A percentile compares a stretch with the other conserved stretches of the same genome.
phyloP scores from a whole-genome alignment of 2,329 filamentous ascomycete genomes.

The Beauveria pseudobassiana region DNA sequence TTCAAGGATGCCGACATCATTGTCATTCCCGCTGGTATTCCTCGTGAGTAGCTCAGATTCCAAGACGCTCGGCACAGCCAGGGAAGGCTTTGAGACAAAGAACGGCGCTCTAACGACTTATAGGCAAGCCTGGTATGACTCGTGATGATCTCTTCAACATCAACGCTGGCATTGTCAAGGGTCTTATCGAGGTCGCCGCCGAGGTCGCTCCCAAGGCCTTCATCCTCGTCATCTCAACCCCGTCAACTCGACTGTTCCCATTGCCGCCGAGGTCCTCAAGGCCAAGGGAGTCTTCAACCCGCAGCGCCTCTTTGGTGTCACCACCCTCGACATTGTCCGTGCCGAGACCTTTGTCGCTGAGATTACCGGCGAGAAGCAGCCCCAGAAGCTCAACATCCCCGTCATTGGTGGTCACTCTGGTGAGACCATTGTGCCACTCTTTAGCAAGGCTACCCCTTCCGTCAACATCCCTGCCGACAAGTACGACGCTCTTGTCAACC shows the following conservation, averaged over 20 bases:
- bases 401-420: constrained; percentile 97
- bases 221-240: constrained; percentile 97
- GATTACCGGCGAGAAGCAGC: constrained; percentile 73
- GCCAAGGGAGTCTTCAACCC: constrained; percentile 86
- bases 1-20: constrained; percentile 93
- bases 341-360: constrained; percentile 93
- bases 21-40: constrained; percentile 96
- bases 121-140: constrained; percentile 98
- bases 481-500: constrained; percentile 83
- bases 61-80: background rate
- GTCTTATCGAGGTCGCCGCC: constrained; percentile 80
- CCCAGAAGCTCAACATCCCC: constrained; percentile 75
- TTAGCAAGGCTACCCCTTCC: constrained; percentile 79
- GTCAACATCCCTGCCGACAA: constrained; percentile 82
- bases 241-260: constrained; percentile 97
- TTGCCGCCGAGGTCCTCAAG: constrained; percentile 96
- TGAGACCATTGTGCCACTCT: constrained; percentile 94
- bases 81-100: background rate
- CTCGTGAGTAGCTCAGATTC: constrained; percentile 55
- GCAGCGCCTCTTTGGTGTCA: constrained; percentile 95
- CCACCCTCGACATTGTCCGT: constrained; percentile 95
- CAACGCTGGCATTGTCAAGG: constrained; percentile 96
- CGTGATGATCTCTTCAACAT: constrained; percentile 99
- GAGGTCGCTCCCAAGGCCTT: constrained; percentile 88
- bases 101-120: background rate